Base-by-base conservation (phyloP, 2,329 filamentous ascomycete genomes). In the Coleophoma eucalyptorum region DNA sequence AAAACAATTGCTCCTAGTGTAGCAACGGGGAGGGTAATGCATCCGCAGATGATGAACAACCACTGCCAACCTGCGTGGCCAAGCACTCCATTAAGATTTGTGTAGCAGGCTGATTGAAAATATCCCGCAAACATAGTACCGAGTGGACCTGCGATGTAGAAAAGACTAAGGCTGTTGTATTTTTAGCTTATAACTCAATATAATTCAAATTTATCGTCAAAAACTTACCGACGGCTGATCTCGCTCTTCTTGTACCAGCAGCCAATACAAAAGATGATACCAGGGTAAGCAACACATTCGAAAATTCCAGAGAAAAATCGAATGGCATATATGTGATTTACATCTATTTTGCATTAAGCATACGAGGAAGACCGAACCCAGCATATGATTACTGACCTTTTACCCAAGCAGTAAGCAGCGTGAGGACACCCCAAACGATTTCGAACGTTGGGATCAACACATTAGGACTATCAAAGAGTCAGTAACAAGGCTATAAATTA, bases 221-320 rank as follows among this genome's bases (percentile, higher is more conserved):
- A 63, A 7, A 72, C 77, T 42, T 80, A 79, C 3, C 81, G 73
- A 46, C 79, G 79, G 0, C 76, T 75, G 40, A 83, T 73, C 57
- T 84, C 81, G 12, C 74, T 72, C 45, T 73, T 76, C 53, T 78
- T 77, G 59, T 84, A 84, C 80, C 80, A 84, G 1, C 72, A 79
- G 0, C 77, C 79, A 6, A 84, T 69, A 19, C 79, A 72, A 43
- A 76, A 72, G 43, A 79, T 66, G 41, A 81, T 72, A 21, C 79
- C 80, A 0, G 80, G 79, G 43, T 75, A 78, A 43, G 80, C 80
- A 0, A 76, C 75, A 7, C 73, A 45, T 42, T 52, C 50, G 20
- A 52, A 49, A 32, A 52, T 52, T 20, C 46, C 50, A 26, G 21
- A 16, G 16, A 35, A 46, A n/a, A 46, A 46, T 33, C 43, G 32